These are phyloP conservation scores for Ottelia alismoides DNA, from an alignment of 106 monocot genomes.

Conservation along the genomic window DNA sequence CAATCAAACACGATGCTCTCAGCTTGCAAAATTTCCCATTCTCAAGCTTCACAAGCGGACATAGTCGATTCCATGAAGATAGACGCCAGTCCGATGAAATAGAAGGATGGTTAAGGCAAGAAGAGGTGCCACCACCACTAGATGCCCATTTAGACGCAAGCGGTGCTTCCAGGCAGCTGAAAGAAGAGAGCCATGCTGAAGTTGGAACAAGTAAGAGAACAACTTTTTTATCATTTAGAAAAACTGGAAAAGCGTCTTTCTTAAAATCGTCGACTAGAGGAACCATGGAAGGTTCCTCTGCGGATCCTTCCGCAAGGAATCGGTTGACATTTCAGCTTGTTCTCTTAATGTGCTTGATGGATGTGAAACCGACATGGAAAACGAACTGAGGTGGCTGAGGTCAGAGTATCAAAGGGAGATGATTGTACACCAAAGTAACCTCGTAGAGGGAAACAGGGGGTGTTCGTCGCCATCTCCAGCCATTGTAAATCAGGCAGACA, in stretches of 20 bases:
- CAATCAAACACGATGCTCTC: neutral
- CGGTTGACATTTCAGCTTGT: neutral
- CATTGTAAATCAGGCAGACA: slow-evolving; percentile 1
- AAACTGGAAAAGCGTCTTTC: no score
- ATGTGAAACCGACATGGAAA: slow-evolving; percentile 10
- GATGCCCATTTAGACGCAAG: no score
- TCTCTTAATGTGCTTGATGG: slow-evolving; percentile 1
- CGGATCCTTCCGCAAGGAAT: neutral
- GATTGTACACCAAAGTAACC: slow-evolving; percentile 3
- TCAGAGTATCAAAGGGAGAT: slow-evolving; percentile 18
- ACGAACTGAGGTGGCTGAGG: slow-evolving; percentile 19
- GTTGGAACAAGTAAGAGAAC: no score
- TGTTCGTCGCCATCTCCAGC: slow-evolving; percentile 12
- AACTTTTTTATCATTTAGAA: no score
- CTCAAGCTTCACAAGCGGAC: slow-evolving; percentile 23
- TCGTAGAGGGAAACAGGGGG: slow-evolving; percentile 1
- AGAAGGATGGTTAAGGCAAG: slow-evolving; percentile 5
- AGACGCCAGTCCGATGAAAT: slow-evolving; percentile 30
- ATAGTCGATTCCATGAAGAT: slow-evolving; percentile 68
- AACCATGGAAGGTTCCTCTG: neutral
- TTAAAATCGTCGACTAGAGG: no score
- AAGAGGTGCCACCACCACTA: slow-evolving; percentile 4
- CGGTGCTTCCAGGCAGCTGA: no score
- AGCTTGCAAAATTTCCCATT: slow-evolving; percentile 9
- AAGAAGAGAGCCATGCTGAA: no score